Evolutionary conservation across 2,329 filamentous ascomycete genomes (phyloP).

Genomic region (Penicillium sp.): DNA sequence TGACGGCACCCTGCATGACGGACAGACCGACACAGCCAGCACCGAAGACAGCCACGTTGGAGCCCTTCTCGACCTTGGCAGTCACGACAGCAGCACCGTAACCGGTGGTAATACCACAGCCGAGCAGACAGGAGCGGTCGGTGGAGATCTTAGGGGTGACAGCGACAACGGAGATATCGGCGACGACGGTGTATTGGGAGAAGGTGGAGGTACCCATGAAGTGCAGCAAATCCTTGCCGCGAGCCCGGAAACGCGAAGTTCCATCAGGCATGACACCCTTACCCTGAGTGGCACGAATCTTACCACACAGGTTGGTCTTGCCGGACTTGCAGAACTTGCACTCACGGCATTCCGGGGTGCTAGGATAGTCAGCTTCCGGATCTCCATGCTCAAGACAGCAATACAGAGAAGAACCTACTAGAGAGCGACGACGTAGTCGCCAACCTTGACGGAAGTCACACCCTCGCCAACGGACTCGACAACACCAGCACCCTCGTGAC

Average conservation of each 20-base stretch:
- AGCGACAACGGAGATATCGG: constrained; percentile 95
- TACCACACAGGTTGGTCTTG: constrained; percentile 98
- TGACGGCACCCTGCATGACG: constrained; percentile 89
- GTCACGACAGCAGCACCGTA: constrained; percentile 96
- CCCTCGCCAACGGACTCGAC: constrained; percentile 94
- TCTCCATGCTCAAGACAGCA: background rate
- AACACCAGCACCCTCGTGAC: constrained; percentile 87
- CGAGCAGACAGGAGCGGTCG: constrained; percentile 93
- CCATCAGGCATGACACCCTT: constrained; percentile 97
- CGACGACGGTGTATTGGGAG: constrained; percentile 97
- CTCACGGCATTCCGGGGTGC: constrained; percentile 93
- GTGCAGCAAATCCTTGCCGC: constrained; percentile 92
- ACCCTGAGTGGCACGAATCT: constrained; percentile 96
- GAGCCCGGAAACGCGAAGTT: constrained; percentile 90
- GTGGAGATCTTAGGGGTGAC: constrained; percentile 88
- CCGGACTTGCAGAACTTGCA: constrained; percentile 99
- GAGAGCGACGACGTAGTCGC: constrained; percentile 86
- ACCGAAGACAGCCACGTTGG: constrained; percentile 88
- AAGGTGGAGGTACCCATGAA: constrained; percentile 99
- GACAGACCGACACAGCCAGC: constrained; percentile 94
- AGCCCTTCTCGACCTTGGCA: constrained; percentile 85
- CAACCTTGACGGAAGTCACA: constrained; percentile 89
- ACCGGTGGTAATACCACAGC: constrained; percentile 97
- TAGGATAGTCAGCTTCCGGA: constrained; percentile 39
- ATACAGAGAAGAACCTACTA: constrained; percentile 59